phyloP scores from a whole-genome alignment of 495 filamentous ascomycete species.

The Aspergillus taichungensis region DNA sequence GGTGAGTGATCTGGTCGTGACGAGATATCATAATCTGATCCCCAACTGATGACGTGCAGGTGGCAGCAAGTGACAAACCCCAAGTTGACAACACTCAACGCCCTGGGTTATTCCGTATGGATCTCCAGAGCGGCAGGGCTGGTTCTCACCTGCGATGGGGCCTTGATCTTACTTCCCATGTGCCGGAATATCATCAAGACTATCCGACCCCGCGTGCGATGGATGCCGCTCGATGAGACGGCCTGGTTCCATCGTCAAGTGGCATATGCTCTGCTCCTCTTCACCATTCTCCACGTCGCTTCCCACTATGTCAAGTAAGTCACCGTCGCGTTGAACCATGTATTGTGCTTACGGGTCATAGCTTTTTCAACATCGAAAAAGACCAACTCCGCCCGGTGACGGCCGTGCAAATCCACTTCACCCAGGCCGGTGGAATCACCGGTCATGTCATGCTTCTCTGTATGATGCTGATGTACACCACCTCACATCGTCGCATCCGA shows the following conservation, averaged over 20 bases:
- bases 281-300: slow-evolving; percentile 64
- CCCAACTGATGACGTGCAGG: slow-evolving; percentile 38
- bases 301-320: slow-evolving; percentile 95
- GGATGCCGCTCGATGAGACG: slow-evolving; percentile 86
- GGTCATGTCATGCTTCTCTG: slow-evolving; percentile 97
- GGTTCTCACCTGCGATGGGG: slow-evolving; percentile 69
- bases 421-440: slow-evolving; percentile 81
- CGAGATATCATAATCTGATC: slow-evolving; percentile 14
- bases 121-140: slow-evolving; percentile 89
- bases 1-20: slow-evolving; percentile 44
- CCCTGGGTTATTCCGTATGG: slow-evolving; percentile 83
- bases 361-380: slow-evolving; percentile 93
- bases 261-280: slow-evolving; percentile 81
- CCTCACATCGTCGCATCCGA: slow-evolving; percentile 84
- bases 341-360: slow-evolving; percentile 28
- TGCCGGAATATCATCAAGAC: slow-evolving; percentile 81
- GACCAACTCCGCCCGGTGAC: slow-evolving; percentile 69
- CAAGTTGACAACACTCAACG: slow-evolving; percentile 69
- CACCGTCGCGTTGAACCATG: neutral
- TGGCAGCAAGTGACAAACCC: slow-evolving; percentile 61
- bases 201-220: slow-evolving; percentile 78
- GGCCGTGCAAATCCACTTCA: slow-evolving; percentile 91
- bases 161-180: slow-evolving; percentile 86
- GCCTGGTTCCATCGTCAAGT: slow-evolving; percentile 96
- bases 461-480: slow-evolving; percentile 98